Conservation (phyloP, 1,284 basidiomycete species). For the Irpex lacteus region DNA sequence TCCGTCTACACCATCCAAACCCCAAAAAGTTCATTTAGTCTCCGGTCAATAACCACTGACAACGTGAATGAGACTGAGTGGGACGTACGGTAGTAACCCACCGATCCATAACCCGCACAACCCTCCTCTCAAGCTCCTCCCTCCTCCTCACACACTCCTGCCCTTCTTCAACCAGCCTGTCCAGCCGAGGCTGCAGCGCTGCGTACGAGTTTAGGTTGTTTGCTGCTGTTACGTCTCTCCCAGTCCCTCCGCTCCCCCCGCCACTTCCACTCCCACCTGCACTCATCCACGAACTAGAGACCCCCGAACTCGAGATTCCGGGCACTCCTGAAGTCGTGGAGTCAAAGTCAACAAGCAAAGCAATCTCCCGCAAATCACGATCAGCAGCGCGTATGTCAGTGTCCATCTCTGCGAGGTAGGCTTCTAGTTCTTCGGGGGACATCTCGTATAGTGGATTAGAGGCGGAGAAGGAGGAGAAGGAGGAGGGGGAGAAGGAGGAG, state of each 20-base stretch:
- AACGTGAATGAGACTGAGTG: too few relatives aligned
- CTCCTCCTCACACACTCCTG: slow-evolving; percentile 55
- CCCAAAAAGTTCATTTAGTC: too few relatives aligned
- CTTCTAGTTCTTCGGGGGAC: too few relatives aligned
- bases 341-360: slow-evolving; percentile 62
- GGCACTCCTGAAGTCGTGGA: too few relatives aligned
- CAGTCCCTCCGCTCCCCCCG: too few relatives aligned
- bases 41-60: too few relatives aligned
- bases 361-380: slow-evolving; percentile 74
- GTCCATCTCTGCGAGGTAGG: slow-evolving; percentile 59
- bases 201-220: slow-evolving; percentile 68
- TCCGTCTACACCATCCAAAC: too few relatives aligned
- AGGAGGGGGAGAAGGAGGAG: slow-evolving; percentile 34
- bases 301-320: too few relatives aligned
- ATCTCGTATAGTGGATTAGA: too few relatives aligned
- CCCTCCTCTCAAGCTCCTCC: slow-evolving; percentile 57
- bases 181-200: slow-evolving; percentile 56
- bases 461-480: too few relatives aligned
- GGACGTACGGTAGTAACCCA: slow-evolving; percentile 33
- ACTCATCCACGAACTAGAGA: too few relatives aligned
- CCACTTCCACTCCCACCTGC: too few relatives aligned
- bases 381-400: slow-evolving; percentile 77
- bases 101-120: slow-evolving; percentile 58
- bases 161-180: slow-evolving; percentile 53
- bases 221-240: slow-evolving; percentile 48